A percentile compares a stretch with the other conserved stretches of the same genome.
These are phyloP conservation scores for Cordyceps militaris DNA, from an alignment of 2,329 filamentous ascomycete species.

Conservation along the genomic window DNA sequence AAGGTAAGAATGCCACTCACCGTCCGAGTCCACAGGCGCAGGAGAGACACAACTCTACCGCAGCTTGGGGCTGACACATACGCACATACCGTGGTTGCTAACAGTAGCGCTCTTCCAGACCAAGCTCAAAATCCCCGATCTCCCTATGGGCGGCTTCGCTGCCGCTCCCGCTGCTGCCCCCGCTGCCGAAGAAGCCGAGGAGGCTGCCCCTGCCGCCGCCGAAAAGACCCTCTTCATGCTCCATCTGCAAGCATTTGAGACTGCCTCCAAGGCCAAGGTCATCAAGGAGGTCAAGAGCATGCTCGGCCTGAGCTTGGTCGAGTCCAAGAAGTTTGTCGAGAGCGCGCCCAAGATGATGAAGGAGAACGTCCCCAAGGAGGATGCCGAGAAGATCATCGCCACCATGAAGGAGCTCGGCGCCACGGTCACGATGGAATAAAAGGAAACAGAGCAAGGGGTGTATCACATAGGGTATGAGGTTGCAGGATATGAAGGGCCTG, in stretches of 20 bases:
- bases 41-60: no score
- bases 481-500: background rate
- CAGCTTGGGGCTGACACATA: background rate
- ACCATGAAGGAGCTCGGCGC: conserved; percentile 89
- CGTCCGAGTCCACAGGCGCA: background rate
- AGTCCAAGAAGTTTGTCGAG: conserved; percentile 99
- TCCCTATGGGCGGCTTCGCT: conserved; percentile 88
- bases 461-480: background rate
- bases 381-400: conserved; percentile 97
- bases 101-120: conserved; percentile 45
- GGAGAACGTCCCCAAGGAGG: conserved; percentile 97
- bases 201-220: conserved; percentile 78
- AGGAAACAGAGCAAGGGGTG: conserved; percentile 20
- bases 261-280: conserved; percentile 88
- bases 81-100: background rate
- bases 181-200: conserved; percentile 73
- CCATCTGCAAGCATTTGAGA: conserved; percentile 86
- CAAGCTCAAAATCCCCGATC: conserved; percentile 94
- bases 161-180: conserved; percentile 57
- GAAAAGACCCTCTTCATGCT: conserved; percentile 98
- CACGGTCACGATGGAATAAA: conserved; percentile 84
- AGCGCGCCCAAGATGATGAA: conserved; percentile 97
- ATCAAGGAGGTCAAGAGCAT: conserved; percentile 99
- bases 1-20: conserved; percentile 57
- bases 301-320: conserved; percentile 90